Evolutionary conservation across 1,284 basidiomycete genomes (phyloP), one percentile per base, ranked within the genome.

Genomic region (Apiotrichum sp.): DNA sequence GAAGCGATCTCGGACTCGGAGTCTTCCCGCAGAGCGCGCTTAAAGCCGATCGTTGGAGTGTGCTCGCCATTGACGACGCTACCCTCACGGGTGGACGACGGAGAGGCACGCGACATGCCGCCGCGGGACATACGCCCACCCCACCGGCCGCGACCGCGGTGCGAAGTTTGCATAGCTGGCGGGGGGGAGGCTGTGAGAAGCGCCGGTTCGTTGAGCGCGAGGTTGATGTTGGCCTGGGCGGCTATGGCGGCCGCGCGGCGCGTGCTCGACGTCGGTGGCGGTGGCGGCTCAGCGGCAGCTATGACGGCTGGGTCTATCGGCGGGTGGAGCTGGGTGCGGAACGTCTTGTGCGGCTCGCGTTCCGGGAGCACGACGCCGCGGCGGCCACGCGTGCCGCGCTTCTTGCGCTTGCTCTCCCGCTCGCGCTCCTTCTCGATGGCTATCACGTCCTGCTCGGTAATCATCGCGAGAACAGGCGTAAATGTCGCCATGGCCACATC

Each of bases 351-450:
- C 3, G 91, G 88, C 63, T 98, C 95, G 52, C 93, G 86, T 70
- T 98, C 96, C 0, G 95, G 93, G 13, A 98, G 78, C 2, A 85
- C 84, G 60, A 96, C 81, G n/a, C 91, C 93, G 48, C 93, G 81
- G 52, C 93, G 82, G 4, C 89, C 92, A 58, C 93, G 84, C 0
- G 89, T 92, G 65, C 89, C 88, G 47, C 93, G 82, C 59, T 81
- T 79, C 60, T 90, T 82, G 44, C 92, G 84, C 65, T 86, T 86
- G 62, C 89, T 82, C 65, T 98, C 92, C 76, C 90, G 89, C 76
- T 97, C 95, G 53, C 92, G 83, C 64, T 98, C 93, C 71, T 88
- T 88, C 75, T 98, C 95, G 66, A 86, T 86, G 53, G 85, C 81
- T 60, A 91, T 88, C 55, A 97, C 83, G 63, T 97, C 93, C 63